A percentile compares a stretch with the other conserved stretches of the same genome.
Conservation (phyloP, 2,329 filamentous ascomycete species). For the Ampelomyces quisqualis region DNA sequence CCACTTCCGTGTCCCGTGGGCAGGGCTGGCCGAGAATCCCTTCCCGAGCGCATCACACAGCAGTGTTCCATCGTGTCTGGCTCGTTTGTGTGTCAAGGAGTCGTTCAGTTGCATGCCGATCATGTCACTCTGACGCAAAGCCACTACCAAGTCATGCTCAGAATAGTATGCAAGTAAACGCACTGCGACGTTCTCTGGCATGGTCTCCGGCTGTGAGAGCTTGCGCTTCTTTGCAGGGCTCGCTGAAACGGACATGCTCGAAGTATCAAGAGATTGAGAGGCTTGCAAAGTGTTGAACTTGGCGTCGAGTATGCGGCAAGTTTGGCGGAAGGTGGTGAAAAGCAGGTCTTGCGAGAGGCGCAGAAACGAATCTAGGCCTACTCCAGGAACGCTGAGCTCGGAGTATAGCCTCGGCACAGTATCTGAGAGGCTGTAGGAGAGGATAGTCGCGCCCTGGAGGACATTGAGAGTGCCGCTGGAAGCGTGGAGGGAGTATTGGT, state of each 20-base stretch:
- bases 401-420: conserved; percentile 62
- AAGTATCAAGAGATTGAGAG: conserved; percentile 37
- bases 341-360: conserved; percentile 67
- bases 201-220: conserved; percentile 30
- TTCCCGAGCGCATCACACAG: conserved; percentile 74
- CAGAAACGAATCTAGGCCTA: conserved; percentile 62
- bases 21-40: conserved; percentile 47
- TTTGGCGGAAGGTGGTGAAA: conserved; percentile 59
- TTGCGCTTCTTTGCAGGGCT: conserved; percentile 40
- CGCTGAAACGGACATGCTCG: conserved; percentile 31
- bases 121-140: conserved; percentile 63
- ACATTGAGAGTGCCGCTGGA: conserved; percentile 65
- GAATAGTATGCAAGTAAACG: conserved; percentile 56
- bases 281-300: conserved; percentile 60
- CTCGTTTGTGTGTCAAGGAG: conserved; percentile 37
- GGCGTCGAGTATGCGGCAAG: conserved; percentile 63
- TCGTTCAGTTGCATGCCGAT: conserved; percentile 62
- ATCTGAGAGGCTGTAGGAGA: conserved; percentile 64
- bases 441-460: conserved; percentile 56
- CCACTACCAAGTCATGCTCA: conserved; percentile 66
- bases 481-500: conserved; percentile 60
- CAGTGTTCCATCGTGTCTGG: conserved; percentile 53
- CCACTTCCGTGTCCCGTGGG: conserved; percentile 25
- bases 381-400: conserved; percentile 52
- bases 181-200: conserved; percentile 45